A percentile compares a stretch with the other conserved stretches of the same genome.
These are phyloP conservation scores for Kluyveromyces lactis DNA, from an alignment of 805 yeast species.

Conservation along the genomic window DNA sequence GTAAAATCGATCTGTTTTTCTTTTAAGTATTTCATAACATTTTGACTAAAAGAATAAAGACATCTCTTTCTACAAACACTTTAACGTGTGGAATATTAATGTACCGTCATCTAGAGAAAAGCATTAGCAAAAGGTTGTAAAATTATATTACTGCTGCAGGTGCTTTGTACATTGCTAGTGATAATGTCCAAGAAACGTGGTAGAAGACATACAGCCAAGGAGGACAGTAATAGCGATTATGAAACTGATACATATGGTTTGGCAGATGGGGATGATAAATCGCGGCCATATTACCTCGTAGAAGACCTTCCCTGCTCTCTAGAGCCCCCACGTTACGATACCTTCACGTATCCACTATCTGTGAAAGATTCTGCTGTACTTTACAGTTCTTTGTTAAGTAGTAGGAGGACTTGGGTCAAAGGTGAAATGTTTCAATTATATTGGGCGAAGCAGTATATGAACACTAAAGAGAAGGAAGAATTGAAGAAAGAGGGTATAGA, in stretches of 20 bases:
- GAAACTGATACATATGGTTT: constrained; percentile 17
- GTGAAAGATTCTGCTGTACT: constrained; percentile 66
- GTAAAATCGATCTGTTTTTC: too few species aligned
- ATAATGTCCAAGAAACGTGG: constrained; percentile 6
- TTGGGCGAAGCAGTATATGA: constrained; percentile 62
- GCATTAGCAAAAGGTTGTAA: too few species aligned
- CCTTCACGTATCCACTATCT: constrained; percentile 56
- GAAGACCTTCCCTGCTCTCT: constrained; percentile 62
- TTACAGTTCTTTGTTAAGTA: constrained; percentile 61
- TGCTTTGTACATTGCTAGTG: too few species aligned
- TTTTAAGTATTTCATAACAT: too few species aligned
- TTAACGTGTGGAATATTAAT: too few species aligned
- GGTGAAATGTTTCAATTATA: constrained; percentile 64
- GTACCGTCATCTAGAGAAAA: too few species aligned
- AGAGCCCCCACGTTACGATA: constrained; percentile 45
- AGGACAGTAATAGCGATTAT: constrained; percentile 21
- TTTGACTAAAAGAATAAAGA: too few species aligned
- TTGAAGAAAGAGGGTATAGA: constrained; percentile 9
- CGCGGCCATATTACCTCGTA: constrained; percentile 54
- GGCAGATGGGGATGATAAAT: constrained; percentile 8
- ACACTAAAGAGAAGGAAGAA: constrained; percentile 25
- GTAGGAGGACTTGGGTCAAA: constrained; percentile 61
- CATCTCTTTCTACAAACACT: too few species aligned
- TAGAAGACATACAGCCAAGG: constrained; percentile 15
- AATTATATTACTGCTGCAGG: too few species aligned